These are phyloP conservation scores for Herpomyces periplanetae DNA, from an alignment of 2,329 filamentous ascomycete species.

Conservation along the genomic window DNA sequence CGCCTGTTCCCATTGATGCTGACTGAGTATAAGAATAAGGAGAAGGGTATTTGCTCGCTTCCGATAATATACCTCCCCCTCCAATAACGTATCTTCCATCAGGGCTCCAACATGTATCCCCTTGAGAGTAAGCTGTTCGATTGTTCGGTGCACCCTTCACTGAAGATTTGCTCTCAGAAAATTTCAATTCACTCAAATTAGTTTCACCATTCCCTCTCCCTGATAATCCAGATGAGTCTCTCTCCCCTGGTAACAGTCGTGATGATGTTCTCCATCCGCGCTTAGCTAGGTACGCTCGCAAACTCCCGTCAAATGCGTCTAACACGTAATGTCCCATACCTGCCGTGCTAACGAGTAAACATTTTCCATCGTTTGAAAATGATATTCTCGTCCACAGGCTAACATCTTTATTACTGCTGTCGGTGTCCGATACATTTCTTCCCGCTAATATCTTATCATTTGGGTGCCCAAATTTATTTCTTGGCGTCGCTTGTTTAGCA, in stretches of 20 bases:
- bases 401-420: conserved; percentile 18
- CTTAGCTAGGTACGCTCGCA: conserved; percentile 41
- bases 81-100: conserved; percentile 65
- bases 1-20: no score
- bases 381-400: conserved; percentile 87
- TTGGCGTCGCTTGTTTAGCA: not conserved
- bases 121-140: no score
- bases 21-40: no score
- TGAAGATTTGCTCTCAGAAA: no score
- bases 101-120: conserved; percentile 56
- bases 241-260: no score
- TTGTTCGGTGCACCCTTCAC: no score
- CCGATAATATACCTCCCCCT: no score
- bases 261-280: no score
- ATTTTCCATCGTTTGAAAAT: conserved; percentile 83
- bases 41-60: no score
- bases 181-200: no score
- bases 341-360: conserved; percentile 42
- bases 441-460: conserved; percentile 3
- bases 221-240: no score
- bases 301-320: conserved; percentile 52
- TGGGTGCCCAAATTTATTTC: not conserved
- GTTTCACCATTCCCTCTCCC: no score
- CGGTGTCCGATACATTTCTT: conserved; percentile 11
- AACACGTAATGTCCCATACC: conserved; percentile 55